A percentile compares a stretch with the other conserved stretches of the same genome.
Evolutionary conservation across 495 filamentous ascomycete species (phyloP).

Genomic region (Paragyromitra xinjiangensis): DNA sequence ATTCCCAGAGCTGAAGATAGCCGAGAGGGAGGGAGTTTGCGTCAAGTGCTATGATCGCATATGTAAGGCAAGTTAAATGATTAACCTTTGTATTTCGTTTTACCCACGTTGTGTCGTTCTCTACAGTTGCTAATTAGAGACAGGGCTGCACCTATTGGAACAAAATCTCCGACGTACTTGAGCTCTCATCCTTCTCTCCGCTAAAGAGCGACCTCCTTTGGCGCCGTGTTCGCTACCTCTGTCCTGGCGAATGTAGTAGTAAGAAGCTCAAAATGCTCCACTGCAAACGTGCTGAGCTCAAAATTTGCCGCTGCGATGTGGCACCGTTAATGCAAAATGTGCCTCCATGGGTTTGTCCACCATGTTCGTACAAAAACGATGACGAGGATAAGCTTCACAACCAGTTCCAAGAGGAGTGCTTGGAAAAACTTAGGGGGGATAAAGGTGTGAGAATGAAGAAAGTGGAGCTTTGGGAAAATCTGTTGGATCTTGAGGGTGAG

Average conservation of each 20-base stretch:
- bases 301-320: slow-evolving; percentile 1
- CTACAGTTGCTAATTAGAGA: neutral
- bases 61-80: slow-evolving; percentile 1
- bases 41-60: slow-evolving; percentile 5
- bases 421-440: neutral
- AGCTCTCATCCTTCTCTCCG: neutral
- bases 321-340: neutral
- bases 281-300: neutral
- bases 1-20: neutral
- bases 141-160: neutral
- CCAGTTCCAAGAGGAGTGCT: neutral
- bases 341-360: slow-evolving; percentile 1
- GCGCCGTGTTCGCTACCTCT: slow-evolving; percentile 8
- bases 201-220: neutral
- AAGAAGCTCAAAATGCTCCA: neutral
- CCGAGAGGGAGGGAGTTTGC: neutral
- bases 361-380: slow-evolving; percentile 4
- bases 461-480: neutral
- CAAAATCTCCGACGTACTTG: neutral
- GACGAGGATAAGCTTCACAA: neutral
- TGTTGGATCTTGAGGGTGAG: neutral
- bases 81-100: neutral
- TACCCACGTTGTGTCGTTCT: neutral
- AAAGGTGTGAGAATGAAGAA: neutral
- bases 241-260: neutral